Conservation (phyloP, 768 basidiomycete genomes). For the Boletus patriciae region DNA sequence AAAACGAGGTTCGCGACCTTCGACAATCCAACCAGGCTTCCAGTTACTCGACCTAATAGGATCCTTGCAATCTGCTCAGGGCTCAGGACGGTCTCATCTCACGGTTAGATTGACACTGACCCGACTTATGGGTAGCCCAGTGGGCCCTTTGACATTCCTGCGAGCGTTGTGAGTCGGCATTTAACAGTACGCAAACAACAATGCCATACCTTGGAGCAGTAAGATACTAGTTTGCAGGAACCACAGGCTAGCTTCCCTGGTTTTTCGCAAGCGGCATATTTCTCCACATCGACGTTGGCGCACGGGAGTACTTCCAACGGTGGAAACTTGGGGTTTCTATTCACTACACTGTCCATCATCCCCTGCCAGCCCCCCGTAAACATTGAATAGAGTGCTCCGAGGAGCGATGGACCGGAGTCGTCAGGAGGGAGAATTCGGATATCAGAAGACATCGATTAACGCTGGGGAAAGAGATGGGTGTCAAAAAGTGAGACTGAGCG, state of each 20-base stretch:
- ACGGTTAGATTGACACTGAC: slow-evolving; percentile 17
- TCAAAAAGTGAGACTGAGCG: not conserved
- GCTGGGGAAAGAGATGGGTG: not conserved
- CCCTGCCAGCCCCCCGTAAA: slow-evolving; percentile 16
- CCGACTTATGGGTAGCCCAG: slow-evolving; percentile 41
- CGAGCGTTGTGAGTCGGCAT: not conserved
- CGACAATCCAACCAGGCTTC: slow-evolving; percentile 24
- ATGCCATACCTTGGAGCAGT: slow-evolving; percentile 39
- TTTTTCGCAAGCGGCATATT: slow-evolving; percentile 28
- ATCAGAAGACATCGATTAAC: slow-evolving; percentile 13
- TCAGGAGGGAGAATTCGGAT: slow-evolving; percentile 22
- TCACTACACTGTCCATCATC: slow-evolving; percentile 5
- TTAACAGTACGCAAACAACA: not conserved
- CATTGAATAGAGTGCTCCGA: slow-evolving; percentile 8
- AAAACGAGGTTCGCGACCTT: slow-evolving; percentile 25
- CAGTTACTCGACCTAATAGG: slow-evolving; percentile 19
- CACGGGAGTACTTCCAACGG: slow-evolving; percentile 36
- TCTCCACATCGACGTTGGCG: slow-evolving; percentile 33
- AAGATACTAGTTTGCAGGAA: slow-evolving; percentile 42
- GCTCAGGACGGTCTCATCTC: not conserved
- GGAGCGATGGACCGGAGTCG: slow-evolving; percentile 10
- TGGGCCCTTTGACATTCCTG: slow-evolving; percentile 45
- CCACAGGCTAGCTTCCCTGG: slow-evolving; percentile 32
- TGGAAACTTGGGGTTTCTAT: slow-evolving; percentile 19
- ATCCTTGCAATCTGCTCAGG: slow-evolving; percentile 25